phyloP scores from a whole-genome alignment of 805 yeast species.

The Metschnikowia orientalis region DNA sequence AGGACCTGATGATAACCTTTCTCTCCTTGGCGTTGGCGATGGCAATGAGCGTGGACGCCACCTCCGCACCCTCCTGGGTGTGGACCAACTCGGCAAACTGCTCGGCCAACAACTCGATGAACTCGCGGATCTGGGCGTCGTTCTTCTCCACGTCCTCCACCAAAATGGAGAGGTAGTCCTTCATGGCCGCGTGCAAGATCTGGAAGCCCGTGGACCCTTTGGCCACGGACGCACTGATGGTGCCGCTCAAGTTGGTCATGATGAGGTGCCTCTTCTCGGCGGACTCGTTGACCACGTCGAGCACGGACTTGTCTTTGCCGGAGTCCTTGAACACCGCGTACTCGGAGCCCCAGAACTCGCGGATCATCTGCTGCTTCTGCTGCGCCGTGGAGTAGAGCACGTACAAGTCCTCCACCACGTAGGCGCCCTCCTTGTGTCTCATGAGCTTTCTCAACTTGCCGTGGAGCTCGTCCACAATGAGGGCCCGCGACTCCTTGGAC shows the following conservation, averaged over 20 bases:
- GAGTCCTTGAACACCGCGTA: conserved; percentile 84
- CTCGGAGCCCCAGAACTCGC: conserved; percentile 96
- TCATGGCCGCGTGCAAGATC: conserved; percentile 93
- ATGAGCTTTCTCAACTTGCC: conserved; percentile 87
- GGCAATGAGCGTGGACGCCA: conserved; percentile 76
- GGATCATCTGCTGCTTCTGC: conserved; percentile 84
- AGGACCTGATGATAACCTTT: conserved; percentile 65
- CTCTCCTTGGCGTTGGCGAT: conserved; percentile 89
- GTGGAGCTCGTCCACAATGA: conserved; percentile 78
- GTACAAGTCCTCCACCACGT: conserved; percentile 90
- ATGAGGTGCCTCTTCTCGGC: conserved; percentile 77
- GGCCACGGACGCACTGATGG: conserved; percentile 85
- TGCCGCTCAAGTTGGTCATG: conserved; percentile 69
- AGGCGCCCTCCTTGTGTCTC: conserved; percentile 98
- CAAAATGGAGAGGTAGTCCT: conserved; percentile 73
- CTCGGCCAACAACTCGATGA: conserved; percentile 77
- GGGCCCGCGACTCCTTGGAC: conserved; percentile 68
- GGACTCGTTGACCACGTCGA: conserved; percentile 61
- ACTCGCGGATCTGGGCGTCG: conserved; percentile 66
- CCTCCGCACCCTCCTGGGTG: conserved; percentile 91
- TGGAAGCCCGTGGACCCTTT: conserved; percentile 97
- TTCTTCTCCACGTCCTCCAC: conserved; percentile 42
- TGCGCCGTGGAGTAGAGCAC: conserved; percentile 79
- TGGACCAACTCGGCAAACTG: conserved; percentile 94
- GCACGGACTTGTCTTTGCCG: conserved; percentile 57